phyloP scores from a whole-genome alignment of 1,139 yeast genomes.

The Saccharomyces hybrid region DNA sequence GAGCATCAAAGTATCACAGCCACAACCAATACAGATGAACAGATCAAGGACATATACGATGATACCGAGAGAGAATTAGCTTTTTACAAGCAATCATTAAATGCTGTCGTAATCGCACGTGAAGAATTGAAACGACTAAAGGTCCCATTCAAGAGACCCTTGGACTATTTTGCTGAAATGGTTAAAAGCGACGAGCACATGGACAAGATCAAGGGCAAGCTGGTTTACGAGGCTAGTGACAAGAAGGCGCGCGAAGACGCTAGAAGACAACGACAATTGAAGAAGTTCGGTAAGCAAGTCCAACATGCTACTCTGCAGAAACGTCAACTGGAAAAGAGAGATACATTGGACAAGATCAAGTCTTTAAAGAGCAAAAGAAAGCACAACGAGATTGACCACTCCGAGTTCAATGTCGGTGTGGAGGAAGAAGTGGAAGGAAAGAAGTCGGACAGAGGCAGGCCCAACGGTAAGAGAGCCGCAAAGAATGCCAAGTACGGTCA shows the following conservation, averaged over 20 bases:
- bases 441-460: slow-evolving; percentile 36
- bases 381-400: slow-evolving; percentile 56
- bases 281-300: slow-evolving; percentile 96
- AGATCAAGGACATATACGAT: slow-evolving; percentile 83
- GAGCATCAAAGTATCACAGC: slow-evolving; percentile 77
- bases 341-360: slow-evolving; percentile 83
- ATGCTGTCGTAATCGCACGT: slow-evolving; percentile 73
- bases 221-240: slow-evolving; percentile 78
- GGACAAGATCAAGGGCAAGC: slow-evolving; percentile 82
- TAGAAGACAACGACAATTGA: slow-evolving; percentile 85
- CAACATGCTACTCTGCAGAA: slow-evolving; percentile 90
- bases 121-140: slow-evolving; percentile 54
- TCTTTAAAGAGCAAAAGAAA: slow-evolving; percentile 81
- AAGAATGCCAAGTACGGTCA: slow-evolving; percentile 62
- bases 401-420: slow-evolving; percentile 60
- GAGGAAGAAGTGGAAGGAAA: slow-evolving; percentile 54
- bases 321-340: slow-evolving; percentile 90
- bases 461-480: slow-evolving; percentile 57
- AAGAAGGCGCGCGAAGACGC: slow-evolving; percentile 92
- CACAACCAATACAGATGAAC: slow-evolving; percentile 49
- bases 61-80: slow-evolving; percentile 84
- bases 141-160: slow-evolving; percentile 86
- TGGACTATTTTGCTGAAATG: slow-evolving; percentile 97
- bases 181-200: slow-evolving; percentile 95
- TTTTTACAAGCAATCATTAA: slow-evolving; percentile 86